Evolutionary conservation across 108 stramenopile species (phyloP).

Genomic region (Conticribra guillardii): DNA sequence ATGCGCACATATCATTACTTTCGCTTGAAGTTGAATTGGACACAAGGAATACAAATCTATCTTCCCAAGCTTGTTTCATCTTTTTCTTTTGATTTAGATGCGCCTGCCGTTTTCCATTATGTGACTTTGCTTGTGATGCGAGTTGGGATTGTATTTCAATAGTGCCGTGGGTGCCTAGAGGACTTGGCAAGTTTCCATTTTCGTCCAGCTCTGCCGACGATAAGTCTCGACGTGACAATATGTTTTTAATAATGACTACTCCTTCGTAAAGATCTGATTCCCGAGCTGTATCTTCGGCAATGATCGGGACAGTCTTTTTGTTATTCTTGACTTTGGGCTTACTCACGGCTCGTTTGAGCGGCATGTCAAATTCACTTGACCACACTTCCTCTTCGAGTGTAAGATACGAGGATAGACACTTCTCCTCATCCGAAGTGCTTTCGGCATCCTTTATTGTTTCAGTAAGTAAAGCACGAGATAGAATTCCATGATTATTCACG

Average conservation of each 20-base stretch:
- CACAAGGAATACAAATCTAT: constrained; percentile 1
- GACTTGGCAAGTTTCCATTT: constrained; percentile 10
- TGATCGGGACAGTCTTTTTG: not conserved
- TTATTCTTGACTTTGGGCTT: not conserved
- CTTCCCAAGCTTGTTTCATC: constrained; percentile 16
- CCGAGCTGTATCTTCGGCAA: constrained; percentile 35
- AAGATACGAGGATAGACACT: constrained; percentile 29
- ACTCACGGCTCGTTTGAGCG: not conserved
- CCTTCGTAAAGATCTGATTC: constrained; percentile 44
- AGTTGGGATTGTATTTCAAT: constrained; percentile 12
- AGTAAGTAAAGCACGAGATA: not conserved
- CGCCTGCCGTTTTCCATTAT: not conserved
- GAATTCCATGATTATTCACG: constrained; percentile 21
- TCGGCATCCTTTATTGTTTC: not conserved
- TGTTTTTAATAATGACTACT: constrained; percentile 24
- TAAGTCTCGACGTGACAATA: constrained; percentile 15
- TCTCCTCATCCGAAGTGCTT: not conserved
- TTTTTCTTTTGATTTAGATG: constrained; percentile 1
- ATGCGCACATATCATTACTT: constrained; percentile 32
- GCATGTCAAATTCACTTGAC: constrained; percentile 18
- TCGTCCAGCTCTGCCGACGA: not conserved
- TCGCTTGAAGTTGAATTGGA: not conserved
- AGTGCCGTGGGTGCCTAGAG: constrained; percentile 12
- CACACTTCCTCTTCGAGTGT: not conserved
- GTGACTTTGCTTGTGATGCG: not conserved